Evolutionary conservation across 2,329 filamentous ascomycete genomes (phyloP).

Genomic region (Arthroderma sp.): DNA sequence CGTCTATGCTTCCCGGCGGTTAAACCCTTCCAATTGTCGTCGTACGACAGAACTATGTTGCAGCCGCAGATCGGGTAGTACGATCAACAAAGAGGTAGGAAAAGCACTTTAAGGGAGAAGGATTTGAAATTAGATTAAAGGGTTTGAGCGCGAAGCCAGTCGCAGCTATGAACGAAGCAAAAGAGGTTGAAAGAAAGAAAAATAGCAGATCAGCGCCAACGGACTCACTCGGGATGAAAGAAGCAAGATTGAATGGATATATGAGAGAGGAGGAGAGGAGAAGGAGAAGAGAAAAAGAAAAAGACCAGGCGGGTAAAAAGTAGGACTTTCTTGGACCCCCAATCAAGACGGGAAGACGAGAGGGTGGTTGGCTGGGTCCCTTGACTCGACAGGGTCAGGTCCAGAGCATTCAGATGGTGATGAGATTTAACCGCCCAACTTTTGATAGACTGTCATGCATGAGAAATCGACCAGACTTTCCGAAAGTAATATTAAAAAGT

Average conservation of each 20-base stretch:
- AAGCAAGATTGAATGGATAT: not conserved
- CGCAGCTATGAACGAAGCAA: not conserved
- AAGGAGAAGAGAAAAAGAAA: not conserved
- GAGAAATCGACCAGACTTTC: not conserved
- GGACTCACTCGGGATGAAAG: not conserved
- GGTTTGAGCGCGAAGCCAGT: constrained; percentile 5
- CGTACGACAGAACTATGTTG: not conserved
- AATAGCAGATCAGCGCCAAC: not conserved
- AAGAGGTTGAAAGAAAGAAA: not conserved
- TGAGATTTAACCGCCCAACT: not conserved
- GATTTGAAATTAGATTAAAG: not conserved
- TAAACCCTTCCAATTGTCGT: not conserved
- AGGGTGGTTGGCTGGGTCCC: not conserved
- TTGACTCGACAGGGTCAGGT: not conserved
- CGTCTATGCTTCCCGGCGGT: no score
- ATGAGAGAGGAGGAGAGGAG: not conserved
- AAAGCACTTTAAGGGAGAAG: not conserved
- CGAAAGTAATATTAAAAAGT: not conserved
- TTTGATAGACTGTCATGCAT: not conserved
- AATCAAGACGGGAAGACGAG: constrained; percentile 1
- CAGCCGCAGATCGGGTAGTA: not conserved
- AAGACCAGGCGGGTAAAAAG: not conserved
- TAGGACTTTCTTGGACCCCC: not conserved
- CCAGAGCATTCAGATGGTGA: not conserved
- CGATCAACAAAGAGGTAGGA: not conserved